phyloP scores from a whole-genome alignment of 441 rosid genomes.

The Lepidium campestre region DNA sequence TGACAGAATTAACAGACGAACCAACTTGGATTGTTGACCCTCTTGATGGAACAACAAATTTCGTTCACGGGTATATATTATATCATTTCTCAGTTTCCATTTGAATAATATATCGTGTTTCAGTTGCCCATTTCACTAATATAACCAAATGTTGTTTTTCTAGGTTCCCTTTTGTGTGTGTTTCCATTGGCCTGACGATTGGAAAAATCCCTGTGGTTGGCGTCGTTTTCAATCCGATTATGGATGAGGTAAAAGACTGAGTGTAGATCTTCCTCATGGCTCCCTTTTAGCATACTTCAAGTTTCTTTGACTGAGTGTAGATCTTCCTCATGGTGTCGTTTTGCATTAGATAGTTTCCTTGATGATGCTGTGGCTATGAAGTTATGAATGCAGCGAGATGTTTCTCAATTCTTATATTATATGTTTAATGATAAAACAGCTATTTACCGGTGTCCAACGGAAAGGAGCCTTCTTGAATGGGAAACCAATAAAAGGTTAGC shows the following conservation, averaged over 20 bases:
- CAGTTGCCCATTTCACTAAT: not conserved
- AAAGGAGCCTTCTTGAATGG: slow-evolving; percentile 86
- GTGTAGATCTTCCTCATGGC: not conserved
- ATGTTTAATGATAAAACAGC: slow-evolving; percentile 31
- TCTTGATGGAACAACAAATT: slow-evolving; percentile 97
- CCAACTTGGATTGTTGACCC: slow-evolving; percentile 99
- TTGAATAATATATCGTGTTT: not conserved
- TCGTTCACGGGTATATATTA: slow-evolving; percentile 76
- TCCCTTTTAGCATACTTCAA: not conserved
- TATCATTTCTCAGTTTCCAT: not conserved
- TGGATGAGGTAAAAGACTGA: slow-evolving; percentile 69
- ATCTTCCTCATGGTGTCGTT: no score
- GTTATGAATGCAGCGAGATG: not conserved
- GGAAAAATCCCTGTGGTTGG: slow-evolving; percentile 76
- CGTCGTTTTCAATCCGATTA: slow-evolving; percentile 86
- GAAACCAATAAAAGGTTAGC: slow-evolving; percentile 59
- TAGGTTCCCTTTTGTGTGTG: slow-evolving; percentile 86
- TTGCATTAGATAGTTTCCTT: not conserved
- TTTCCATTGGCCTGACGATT: slow-evolving; percentile 89
- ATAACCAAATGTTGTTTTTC: slow-evolving; percentile 8
- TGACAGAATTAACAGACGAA: slow-evolving; percentile 72
- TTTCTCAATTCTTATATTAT: not conserved
- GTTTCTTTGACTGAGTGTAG: no score
- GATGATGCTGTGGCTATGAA: not conserved
- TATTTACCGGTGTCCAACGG: slow-evolving; percentile 69